These are phyloP conservation scores for Salvia splendens DNA, from an alignment of 257 asterid species.

Conservation along the genomic window DNA sequence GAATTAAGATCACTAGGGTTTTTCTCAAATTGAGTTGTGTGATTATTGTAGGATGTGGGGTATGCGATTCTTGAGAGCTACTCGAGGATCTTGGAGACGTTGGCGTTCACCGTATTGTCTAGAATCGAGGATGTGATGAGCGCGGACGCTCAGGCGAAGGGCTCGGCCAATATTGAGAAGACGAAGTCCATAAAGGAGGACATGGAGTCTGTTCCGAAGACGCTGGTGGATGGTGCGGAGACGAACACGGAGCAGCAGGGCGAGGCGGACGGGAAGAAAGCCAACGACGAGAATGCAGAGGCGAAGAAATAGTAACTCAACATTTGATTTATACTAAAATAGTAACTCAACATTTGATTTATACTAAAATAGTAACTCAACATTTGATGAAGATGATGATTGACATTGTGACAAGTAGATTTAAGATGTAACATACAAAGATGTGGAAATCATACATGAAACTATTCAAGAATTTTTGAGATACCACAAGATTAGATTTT, in stretches of 20 bases:
- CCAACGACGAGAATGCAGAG: constrained; percentile 34
- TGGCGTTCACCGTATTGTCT: constrained; percentile 78
- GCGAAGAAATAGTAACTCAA: constrained; percentile 2
- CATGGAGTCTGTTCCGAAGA: constrained; percentile 38
- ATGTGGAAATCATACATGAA: constrained; percentile 40
- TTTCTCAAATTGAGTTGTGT: not conserved
- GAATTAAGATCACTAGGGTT: no score
- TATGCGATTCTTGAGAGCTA: constrained; percentile 88
- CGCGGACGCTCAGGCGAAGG: constrained; percentile 57
- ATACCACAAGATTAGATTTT: constrained; percentile 50
- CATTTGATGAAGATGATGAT: constrained; percentile 35
- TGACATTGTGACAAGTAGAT: constrained; percentile 38
- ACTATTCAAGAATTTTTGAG: constrained; percentile 22
- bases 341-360: no score
- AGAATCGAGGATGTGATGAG: constrained; percentile 81
- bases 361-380: constrained; percentile 19
- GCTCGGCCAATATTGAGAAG: constrained; percentile 42
- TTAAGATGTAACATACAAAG: constrained; percentile 59
- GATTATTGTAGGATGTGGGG: constrained; percentile 76
- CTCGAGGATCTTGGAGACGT: constrained; percentile 81
- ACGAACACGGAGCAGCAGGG: constrained; percentile 51
- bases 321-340: no score
- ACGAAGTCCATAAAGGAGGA: constrained; percentile 36
- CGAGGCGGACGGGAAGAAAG: constrained; percentile 35
- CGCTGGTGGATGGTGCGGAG: constrained; percentile 59